A percentile compares a stretch with the other conserved stretches of the same genome.
phyloP scores from a whole-genome alignment of 139 green algal species.

The Tetraselmis chui region DNA sequence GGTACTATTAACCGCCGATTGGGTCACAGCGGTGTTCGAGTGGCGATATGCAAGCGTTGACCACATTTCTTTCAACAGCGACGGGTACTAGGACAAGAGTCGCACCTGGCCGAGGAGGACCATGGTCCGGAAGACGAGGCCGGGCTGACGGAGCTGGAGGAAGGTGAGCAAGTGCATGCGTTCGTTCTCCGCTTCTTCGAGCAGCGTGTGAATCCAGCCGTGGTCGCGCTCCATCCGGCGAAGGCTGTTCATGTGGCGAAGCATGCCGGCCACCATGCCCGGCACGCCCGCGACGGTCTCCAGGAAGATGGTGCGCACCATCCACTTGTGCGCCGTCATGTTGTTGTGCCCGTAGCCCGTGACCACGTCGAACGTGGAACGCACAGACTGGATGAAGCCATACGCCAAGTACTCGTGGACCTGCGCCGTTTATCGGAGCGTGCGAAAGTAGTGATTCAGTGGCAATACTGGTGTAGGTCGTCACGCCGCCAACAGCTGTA shows the following conservation, averaged over 20 bases:
- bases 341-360: slow-evolving; percentile 51
- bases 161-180: slow-evolving; percentile 94
- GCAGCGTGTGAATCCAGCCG: slow-evolving; percentile 90
- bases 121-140: slow-evolving; percentile 56
- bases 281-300: slow-evolving; percentile 88
- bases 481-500: too few species aligned
- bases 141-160: slow-evolving; percentile 72
- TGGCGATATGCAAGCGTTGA: too few species aligned
- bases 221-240: slow-evolving; percentile 70
- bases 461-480: not conserved
- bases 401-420: slow-evolving; percentile 9
- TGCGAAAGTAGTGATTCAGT: not conserved
- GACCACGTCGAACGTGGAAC: slow-evolving; percentile 54
- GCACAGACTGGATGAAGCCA: slow-evolving; percentile 18
- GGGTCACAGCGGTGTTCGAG: too few species aligned
- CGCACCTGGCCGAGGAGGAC: slow-evolving; percentile 66
- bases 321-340: slow-evolving; percentile 40
- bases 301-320: slow-evolving; percentile 79
- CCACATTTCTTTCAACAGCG: too few species aligned
- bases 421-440: slow-evolving; percentile 15
- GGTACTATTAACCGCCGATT: too few species aligned
- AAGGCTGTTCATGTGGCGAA: slow-evolving; percentile 81
- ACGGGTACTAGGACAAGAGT: not conserved
- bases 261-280: slow-evolving; percentile 87
- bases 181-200: slow-evolving; percentile 97